Percentiles rank a stretch among this genome's conserved stretches.
phyloP scores from a whole-genome alignment of 2,329 filamentous ascomycete species.

The Sporothrix humicola region DNA sequence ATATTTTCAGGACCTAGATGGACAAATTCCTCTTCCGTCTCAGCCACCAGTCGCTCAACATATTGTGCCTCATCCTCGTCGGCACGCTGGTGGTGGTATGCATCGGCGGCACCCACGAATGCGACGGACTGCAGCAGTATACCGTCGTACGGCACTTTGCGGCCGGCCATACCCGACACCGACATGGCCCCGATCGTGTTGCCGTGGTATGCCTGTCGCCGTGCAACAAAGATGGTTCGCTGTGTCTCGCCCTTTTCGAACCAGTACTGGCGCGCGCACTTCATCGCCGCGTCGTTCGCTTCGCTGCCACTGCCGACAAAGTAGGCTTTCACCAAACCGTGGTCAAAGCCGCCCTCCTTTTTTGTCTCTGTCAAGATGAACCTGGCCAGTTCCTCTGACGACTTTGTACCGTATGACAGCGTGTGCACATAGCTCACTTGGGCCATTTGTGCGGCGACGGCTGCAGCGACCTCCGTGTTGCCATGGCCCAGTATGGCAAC shows the following conservation, averaged over 20 bases:
- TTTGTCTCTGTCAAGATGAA: constrained; percentile 40
- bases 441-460: constrained; percentile 59
- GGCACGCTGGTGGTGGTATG: constrained; percentile 56
- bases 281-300: constrained; percentile 71
- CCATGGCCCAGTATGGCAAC: constrained; percentile 75
- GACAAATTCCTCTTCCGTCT: constrained; percentile 68
- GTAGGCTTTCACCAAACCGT: constrained; percentile 48
- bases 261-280: constrained; percentile 70
- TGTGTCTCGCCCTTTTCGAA: constrained; percentile 59
- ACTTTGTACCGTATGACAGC: constrained; percentile 59
- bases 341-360: constrained; percentile 41
- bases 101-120: constrained; percentile 68
- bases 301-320: constrained; percentile 61
- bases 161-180: constrained; percentile 61
- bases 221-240: constrained; percentile 66
- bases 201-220: constrained; percentile 72
- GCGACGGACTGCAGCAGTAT: constrained; percentile 59
- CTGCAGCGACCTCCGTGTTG: constrained; percentile 63
- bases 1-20: constrained; percentile 66
- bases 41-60: constrained; percentile 61
- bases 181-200: constrained; percentile 68
- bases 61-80: constrained; percentile 62
- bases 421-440: constrained; percentile 44
- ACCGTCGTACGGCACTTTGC: constrained; percentile 63
- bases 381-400: constrained; percentile 56